Percentiles rank a stretch among this genome's conserved stretches.
Evolutionary conservation across 1,284 basidiomycete genomes (phyloP).

Genomic region (Takashimella tepidaria): DNA sequence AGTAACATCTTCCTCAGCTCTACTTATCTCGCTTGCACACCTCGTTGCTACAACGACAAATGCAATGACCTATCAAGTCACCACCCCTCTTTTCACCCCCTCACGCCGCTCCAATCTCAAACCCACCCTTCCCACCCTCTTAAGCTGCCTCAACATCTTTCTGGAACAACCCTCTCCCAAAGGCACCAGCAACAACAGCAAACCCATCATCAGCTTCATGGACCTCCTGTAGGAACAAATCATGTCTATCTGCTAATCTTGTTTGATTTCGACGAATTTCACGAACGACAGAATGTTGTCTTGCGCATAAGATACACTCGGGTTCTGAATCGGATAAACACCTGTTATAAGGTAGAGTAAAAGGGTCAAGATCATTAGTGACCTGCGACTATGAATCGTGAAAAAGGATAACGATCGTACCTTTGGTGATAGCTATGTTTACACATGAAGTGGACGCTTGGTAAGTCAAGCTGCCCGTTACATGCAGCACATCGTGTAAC

Average conservation of each 20-base stretch:
- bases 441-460: conserved; percentile 96
- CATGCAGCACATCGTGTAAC: conserved; percentile 87
- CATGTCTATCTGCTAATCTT: conserved; percentile 74
- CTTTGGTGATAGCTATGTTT: conserved; percentile 93
- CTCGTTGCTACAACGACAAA: too few relatives aligned
- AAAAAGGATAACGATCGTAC: too few relatives aligned
- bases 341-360: too few relatives aligned
- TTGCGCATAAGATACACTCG: conserved; percentile 82
- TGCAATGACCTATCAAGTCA: too few relatives aligned
- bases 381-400: too few relatives aligned
- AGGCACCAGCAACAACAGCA: conserved; percentile 70
- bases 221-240: conserved; percentile 80
- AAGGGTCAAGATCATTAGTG: too few relatives aligned
- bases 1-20: too few relatives aligned
- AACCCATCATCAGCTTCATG: conserved; percentile 79
- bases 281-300: conserved; percentile 78
- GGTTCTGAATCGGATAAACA: conserved; percentile 78
- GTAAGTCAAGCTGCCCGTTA: conserved; percentile 80
- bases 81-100: too few relatives aligned
- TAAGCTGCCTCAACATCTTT: conserved; percentile 11
- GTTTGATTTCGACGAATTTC: conserved; percentile 82
- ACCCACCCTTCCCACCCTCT: too few relatives aligned
- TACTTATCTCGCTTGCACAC: too few relatives aligned
- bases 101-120: too few relatives aligned
- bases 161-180: conserved; percentile 60